These are phyloP conservation scores for Endothia cerciana DNA, from an alignment of 2,329 filamentous ascomycete species.

Conservation along the genomic window DNA sequence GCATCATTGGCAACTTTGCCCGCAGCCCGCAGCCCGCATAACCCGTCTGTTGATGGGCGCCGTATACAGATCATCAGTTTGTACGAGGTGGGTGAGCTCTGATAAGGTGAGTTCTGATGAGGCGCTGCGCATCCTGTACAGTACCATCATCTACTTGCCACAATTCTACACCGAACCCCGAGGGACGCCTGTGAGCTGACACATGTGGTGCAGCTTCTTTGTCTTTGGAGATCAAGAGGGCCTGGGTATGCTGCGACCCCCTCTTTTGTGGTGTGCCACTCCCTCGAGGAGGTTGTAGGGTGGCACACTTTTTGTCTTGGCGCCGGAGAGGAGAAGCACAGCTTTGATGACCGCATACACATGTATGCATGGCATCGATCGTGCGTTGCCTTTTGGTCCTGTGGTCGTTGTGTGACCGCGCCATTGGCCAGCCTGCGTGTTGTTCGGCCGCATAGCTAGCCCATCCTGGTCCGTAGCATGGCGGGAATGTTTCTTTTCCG, in stretches of 20 bases:
- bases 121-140: too few species aligned
- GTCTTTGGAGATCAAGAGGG: too few species aligned
- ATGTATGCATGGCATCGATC: conserved; percentile 4
- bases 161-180: too few species aligned
- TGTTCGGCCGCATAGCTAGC: not conserved
- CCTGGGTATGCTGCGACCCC: not conserved
- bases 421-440: not conserved
- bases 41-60: not conserved
- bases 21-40: too few species aligned
- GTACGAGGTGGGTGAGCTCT: too few species aligned
- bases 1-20: not conserved
- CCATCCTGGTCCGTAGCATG: not conserved
- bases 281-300: too few species aligned
- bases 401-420: not conserved
- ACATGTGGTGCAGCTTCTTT: too few species aligned
- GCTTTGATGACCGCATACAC: conserved; percentile 9
- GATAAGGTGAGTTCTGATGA: too few species aligned
- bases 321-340: not conserved
- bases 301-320: not conserved
- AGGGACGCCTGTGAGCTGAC: too few species aligned
- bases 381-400: not conserved
- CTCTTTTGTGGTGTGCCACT: not conserved
- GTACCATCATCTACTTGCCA: too few species aligned
- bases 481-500: too few species aligned
- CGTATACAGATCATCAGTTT: not conserved